Base-by-base conservation (phyloP, 2,329 filamentous ascomycete genomes). In the Cladorrhinum sp. region DNA sequence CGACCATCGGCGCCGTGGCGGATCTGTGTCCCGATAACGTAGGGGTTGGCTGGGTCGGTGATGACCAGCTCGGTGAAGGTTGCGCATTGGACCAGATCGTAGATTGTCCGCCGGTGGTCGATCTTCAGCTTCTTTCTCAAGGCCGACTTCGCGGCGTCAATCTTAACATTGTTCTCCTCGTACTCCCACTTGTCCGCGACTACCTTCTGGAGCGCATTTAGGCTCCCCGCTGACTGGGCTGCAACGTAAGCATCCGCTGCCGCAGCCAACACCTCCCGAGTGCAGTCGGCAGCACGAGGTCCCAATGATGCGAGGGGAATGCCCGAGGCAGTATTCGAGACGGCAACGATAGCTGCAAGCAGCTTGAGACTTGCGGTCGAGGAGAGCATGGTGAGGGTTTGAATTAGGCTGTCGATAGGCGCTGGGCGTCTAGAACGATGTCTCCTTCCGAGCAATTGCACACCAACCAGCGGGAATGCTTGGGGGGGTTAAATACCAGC, bases 21-120 rank as follows among this genome's bases (percentile, higher is more conserved):
- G 57, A 76, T 70, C 65, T 76, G 74, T 5, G 71, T 71, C 36
- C 73, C 74, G 60, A 76, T 72, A 8, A 75, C 73, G 51, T 73
- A 74, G n/a, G 73, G 73, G 20, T 73, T 70, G 1, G 66, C 62
- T 18, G 71, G 66, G 18, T 63, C 67, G 14, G 71, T 68, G 23
- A 68, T 67, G 60, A 76, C 73, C 57, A 80, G 71, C 65, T 78
- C 75, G 20, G 78, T 77, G 62, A 75, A 76, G 36, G 77, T 75
- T 18, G 75, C 71, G 64, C 74, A 76, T 26, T 62, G 63, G 16
- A 66, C 66, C 2, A 69, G 67, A 67, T 76, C 74, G 59, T 71
- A 62, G 60, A 71, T 71, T 55, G 70, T 74, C 61, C 71, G 71
- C 53, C 68, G 69, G 59, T 73, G 68, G 56, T 74, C 73, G 46